A percentile compares a stretch with the other conserved stretches of the same genome.
phyloP scores from a whole-genome alignment of 805 yeast genomes.

The Starmerella geochares region DNA sequence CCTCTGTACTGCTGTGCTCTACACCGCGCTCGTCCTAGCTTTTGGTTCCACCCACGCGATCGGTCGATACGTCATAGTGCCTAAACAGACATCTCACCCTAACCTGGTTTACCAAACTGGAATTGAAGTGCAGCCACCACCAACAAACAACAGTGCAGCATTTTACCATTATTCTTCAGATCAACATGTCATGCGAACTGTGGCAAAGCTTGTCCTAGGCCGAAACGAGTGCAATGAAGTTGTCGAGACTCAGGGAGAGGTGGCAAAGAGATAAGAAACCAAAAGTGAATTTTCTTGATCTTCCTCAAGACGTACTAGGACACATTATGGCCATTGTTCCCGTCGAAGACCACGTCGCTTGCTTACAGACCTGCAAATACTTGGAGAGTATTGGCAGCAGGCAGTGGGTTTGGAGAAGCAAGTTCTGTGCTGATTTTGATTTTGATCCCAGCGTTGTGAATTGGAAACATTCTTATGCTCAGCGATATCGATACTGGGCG shows the following conservation, averaged over 20 bases:
- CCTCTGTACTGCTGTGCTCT: too few species aligned
- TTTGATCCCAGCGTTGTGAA: neutral
- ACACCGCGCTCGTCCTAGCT: neutral
- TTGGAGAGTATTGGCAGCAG: neutral
- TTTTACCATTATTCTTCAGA: too few species aligned
- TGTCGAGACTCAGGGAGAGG: neutral
- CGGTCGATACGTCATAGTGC: neutral
- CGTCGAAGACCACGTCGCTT: neutral
- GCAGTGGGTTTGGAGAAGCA: constrained; percentile 3
- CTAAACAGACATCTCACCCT: too few species aligned
- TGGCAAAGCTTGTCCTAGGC: too few species aligned
- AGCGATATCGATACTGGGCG: neutral
- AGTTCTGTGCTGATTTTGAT: neutral
- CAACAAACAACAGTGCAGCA: too few species aligned
- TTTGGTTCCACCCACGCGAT: neutral
- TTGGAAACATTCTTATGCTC: neutral
- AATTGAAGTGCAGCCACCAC: neutral
- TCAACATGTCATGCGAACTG: too few species aligned
- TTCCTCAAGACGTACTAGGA: neutral
- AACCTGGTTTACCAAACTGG: neutral
- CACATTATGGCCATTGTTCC: neutral
- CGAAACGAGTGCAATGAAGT: neutral
- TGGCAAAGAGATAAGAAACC: neutral
- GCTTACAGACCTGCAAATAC: neutral
- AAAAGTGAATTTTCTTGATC: neutral